These are phyloP conservation scores for Acanthamoeba castellanii DNA, from an alignment of 208 protist genomes.

Conservation along the genomic window DNA sequence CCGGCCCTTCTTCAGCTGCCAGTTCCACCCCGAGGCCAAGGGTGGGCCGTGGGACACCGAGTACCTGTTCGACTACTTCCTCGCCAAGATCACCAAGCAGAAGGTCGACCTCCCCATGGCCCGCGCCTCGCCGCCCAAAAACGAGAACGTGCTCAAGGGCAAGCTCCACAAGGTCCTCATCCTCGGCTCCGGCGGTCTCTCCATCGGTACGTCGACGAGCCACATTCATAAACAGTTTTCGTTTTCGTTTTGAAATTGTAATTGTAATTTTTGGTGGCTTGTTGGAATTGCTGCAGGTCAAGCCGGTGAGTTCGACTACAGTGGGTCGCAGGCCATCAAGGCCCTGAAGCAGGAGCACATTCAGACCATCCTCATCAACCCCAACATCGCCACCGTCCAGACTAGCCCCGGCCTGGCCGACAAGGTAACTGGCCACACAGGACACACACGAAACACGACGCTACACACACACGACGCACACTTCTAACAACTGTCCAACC, in stretches of 20 bases:
- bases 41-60: conserved; percentile 97
- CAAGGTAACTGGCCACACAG: conserved; percentile 68
- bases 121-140: conserved; percentile 18
- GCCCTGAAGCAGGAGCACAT: conserved; percentile 98
- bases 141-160: background rate
- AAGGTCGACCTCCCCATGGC: conserved; percentile 61
- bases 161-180: conserved; percentile 85
- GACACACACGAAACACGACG: too few relatives aligned
- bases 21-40: conserved; percentile 98
- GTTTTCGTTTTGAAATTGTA: too few relatives aligned
- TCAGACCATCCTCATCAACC: conserved; percentile 98
- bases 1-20: conserved; percentile 97
- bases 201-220: conserved; percentile 39
- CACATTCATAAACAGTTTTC: too few relatives aligned
- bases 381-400: conserved; percentile 99
- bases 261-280: conserved; percentile 92
- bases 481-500: background rate
- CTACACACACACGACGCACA: too few relatives aligned
- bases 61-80: conserved; percentile 98
- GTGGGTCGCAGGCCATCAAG: conserved; percentile 98
- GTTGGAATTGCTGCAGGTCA: conserved; percentile 94
- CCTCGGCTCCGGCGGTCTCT: conserved; percentile 85
- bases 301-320: conserved; percentile 99
- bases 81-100: conserved; percentile 84
- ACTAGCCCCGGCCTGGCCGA: conserved; percentile 97